Base-by-base conservation (phyloP, 169 alveolate species). In the Cryptosporidium viatorum region DNA sequence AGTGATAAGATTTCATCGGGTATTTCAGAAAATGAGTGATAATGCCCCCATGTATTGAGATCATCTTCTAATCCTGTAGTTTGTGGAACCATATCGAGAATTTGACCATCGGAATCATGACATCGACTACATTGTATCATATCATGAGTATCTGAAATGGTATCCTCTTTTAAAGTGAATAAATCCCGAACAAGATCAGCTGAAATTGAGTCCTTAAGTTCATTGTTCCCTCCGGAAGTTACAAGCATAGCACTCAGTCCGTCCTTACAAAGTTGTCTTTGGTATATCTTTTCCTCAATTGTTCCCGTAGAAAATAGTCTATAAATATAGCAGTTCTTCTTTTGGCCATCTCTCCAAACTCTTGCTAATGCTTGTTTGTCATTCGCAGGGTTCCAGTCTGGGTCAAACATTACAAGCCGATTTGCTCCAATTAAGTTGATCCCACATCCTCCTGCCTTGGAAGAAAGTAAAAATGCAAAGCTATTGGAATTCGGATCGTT, bases 301-400 rank as follows among this genome's bases (percentile, higher is more conserved):
- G 99, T 98, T 37, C 99, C 99, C n/a, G 98, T 97, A 35, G 99
- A 92, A 59, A 98, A 95, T 37, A 99, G 93, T 86, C 99, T 85
- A 89, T 98, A 98, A 31, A 98, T 97, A 93, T 96, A 96, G 86
- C 99, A 98, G 37, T 93, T 93, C 91, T 98, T 97, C 71, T 95
- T 96, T 85, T 98, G 99, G 21, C 99, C 99, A 58, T 97, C 99
- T 91, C 99, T 94, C 98, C 99, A 97, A 1, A 97, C 97, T 33
- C 99, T 95, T 10, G 99, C 99, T 84, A 97, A 94, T 12, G 99
- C 98, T 91, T 97, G 98, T 91, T 96, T 96, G 93, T 98, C 99
- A 91, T 97, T 98, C 10, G 99, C 99, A 18, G 99, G 99, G 86
- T 98, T 98, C 99, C 99, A 98, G 92, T 98, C 99, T 1, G 99